Base-by-base conservation (phyloP, 2,329 filamentous ascomycete genomes). In the Coniochaeta hoffmannii region DNA sequence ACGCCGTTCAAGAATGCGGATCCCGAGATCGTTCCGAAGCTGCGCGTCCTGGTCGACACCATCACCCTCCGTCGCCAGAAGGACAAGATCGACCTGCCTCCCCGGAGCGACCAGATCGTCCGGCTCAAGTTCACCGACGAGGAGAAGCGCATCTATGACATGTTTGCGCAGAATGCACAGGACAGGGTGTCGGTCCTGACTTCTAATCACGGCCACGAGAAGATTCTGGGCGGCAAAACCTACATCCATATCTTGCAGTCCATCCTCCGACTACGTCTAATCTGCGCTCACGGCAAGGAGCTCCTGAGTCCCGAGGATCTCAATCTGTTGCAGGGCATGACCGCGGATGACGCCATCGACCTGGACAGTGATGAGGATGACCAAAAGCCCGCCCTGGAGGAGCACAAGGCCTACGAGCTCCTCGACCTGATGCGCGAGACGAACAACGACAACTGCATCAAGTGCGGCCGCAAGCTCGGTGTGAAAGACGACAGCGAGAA, bases 251-350 rank as follows among this genome's bases (percentile, higher is more conserved):
- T 99, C 50, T 73, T 99, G 58, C 92, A 94, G 61, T 89, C 90
- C 4, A 96, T 99, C 65, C 80, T 95, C 61, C 87, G 93, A 30
- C 81, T 99, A 17, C 89, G 94, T 10, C 79, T 96, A 38, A 88
- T 97, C 53, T 97, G 92, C 66, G 94, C 92, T 1, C 93, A 97
- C 67, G 94, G 94, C n/a, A 88, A 88, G 60, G 93, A 97, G 58
- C 80, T 99, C 8, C 79, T 99, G 2, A 89, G 86, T 56, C 85
- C 92, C 34, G 87, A 93, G 19, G 93, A 97, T 64, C 75, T 96
- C 49, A 85, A 87, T 61, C 78, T 88, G 3, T 83, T 93, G 53
- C 87, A 91, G 66, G 93, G 92, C 24, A 80, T 90, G 70, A 90
- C 86, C n/a, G 84, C 85, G 9, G 86, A 90, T 36, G 90, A 90